Evolutionary conservation across 352 stramenopile species (phyloP), one percentile per base, ranked within the genome.

Genomic region (Thraustochytrium sp.): DNA sequence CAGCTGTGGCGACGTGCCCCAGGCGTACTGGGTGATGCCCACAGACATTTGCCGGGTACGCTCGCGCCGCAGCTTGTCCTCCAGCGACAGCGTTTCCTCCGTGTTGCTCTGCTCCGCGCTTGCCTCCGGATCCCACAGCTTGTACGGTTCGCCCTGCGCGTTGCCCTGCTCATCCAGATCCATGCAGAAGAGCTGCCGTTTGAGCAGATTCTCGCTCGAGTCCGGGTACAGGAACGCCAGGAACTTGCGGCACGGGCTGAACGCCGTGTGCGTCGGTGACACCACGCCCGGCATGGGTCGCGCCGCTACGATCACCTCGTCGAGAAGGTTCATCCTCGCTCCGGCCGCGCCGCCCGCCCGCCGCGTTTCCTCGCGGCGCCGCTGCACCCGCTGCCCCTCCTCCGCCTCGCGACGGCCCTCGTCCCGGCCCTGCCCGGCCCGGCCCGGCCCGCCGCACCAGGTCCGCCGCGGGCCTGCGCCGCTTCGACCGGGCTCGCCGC

Each of bases 21-120:
- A 97, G 18, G 89, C 86, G 86, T 96, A 97, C 13, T 88, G 93
- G n/a, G 93, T 96, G 87, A 97, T 96, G 63, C 93, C 93, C n/a
- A 94, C 89, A 64, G 90, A 91, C 90, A 97, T 95, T 68, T 96
- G 89, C 37, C 93, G 90, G 87, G 94, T 90, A 31, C 93, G 90
- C 84, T 97, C 93, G 63, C 93, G 91, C 3, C 93, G 89, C 65
- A 97, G 89, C 87, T 96, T 94, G 85, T 97, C 92, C 78, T 96
- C 92, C 8, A 95, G 88, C 68, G 91, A 95, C 21, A 96, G 73
- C 59, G 94, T 95, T 53, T 86, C 86, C 73, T 95, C 92, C 13
- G 91, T 95, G 87, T 94, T 55, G 56, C 53, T 80, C 48, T 48
- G 80, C 53, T 40, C 84, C 29, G 49, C 36, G 38, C 74, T 85